phyloP scores from a whole-genome alignment of 2,329 filamentous ascomycete species.

The Colletotrichum caudatum region DNA sequence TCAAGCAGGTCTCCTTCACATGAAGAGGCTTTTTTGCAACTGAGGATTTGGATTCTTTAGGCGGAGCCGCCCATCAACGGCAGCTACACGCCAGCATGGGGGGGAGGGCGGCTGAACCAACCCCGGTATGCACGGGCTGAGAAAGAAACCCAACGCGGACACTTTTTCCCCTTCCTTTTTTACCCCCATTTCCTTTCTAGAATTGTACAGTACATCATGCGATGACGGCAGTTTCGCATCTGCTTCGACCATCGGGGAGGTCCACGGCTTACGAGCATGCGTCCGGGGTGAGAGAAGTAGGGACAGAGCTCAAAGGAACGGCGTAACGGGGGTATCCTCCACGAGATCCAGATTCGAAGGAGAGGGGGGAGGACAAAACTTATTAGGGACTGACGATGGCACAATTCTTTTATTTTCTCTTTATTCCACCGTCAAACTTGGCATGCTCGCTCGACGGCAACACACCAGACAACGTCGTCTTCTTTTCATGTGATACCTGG shows the following conservation, averaged over 20 bases:
- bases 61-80: background rate
- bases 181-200: slow-evolving; percentile 2
- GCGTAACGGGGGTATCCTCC: slow-evolving; percentile 10
- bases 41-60: background rate
- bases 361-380: background rate
- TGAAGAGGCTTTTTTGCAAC: background rate
- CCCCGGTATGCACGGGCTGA: background rate
- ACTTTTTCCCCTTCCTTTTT: background rate
- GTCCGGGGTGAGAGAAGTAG: background rate
- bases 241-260: background rate
- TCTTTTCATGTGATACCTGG: background rate
- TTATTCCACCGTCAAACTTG: background rate
- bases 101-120: background rate
- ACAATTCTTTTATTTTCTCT: slow-evolving; percentile 18
- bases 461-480: background rate
- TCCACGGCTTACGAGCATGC: slow-evolving; percentile 10
- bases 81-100: background rate
- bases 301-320: slow-evolving; percentile 7
- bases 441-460: background rate
- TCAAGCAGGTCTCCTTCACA: background rate
- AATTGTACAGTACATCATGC: slow-evolving; percentile 35
- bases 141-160: background rate
- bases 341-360: background rate
- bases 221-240: slow-evolving; percentile 7
- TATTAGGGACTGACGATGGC: slow-evolving; percentile 7